A percentile compares a stretch with the other conserved stretches of the same genome.
phyloP scores from a whole-genome alignment of 2,329 filamentous ascomycete species.

The Calonectria hawksworthii region DNA sequence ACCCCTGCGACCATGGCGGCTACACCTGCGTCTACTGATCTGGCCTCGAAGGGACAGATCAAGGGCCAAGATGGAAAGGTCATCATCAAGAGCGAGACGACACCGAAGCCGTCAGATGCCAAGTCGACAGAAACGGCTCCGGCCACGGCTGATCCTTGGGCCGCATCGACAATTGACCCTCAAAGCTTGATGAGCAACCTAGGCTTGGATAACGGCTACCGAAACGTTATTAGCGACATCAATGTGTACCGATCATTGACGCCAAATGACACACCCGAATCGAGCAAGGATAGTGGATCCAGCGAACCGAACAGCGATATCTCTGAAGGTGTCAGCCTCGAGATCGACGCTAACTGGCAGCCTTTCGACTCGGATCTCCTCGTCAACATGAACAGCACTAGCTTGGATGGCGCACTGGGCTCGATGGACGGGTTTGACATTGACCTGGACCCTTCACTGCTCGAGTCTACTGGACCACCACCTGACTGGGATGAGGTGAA shows the following conservation, averaged over 20 bases:
- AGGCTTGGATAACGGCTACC: slow-evolving; percentile 51
- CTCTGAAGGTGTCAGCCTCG: slow-evolving; percentile 66
- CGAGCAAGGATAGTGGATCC: slow-evolving; percentile 70
- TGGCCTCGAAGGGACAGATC: slow-evolving; percentile 64
- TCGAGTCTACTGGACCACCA: slow-evolving; percentile 41
- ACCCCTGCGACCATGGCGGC: slow-evolving; percentile 59
- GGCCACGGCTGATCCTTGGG: slow-evolving; percentile 51
- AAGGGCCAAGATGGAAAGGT: slow-evolving; percentile 55
- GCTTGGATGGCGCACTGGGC: slow-evolving; percentile 37
- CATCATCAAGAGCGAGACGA: slow-evolving; percentile 46
- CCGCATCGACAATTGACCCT: slow-evolving; percentile 64
- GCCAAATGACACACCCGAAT: slow-evolving; percentile 75
- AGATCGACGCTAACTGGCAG: slow-evolving; percentile 67
- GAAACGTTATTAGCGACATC: slow-evolving; percentile 66
- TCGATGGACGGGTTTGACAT: slow-evolving; percentile 17
- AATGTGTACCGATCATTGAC: slow-evolving; percentile 68
- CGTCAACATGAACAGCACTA: slow-evolving; percentile 57
- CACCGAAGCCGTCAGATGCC: slow-evolving; percentile 48
- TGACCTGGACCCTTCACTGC: slow-evolving; percentile 45
- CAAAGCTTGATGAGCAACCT: slow-evolving; percentile 55
- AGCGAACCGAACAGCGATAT: slow-evolving; percentile 76
- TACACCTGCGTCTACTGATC: slow-evolving; percentile 66
- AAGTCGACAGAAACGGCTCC: slow-evolving; percentile 43
- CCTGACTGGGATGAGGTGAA: slow-evolving; percentile 66
- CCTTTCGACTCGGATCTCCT: slow-evolving; percentile 60